These are phyloP conservation scores for Alternaria triticina DNA, from an alignment of 2,329 filamentous ascomycete genomes.

Conservation along the genomic window DNA sequence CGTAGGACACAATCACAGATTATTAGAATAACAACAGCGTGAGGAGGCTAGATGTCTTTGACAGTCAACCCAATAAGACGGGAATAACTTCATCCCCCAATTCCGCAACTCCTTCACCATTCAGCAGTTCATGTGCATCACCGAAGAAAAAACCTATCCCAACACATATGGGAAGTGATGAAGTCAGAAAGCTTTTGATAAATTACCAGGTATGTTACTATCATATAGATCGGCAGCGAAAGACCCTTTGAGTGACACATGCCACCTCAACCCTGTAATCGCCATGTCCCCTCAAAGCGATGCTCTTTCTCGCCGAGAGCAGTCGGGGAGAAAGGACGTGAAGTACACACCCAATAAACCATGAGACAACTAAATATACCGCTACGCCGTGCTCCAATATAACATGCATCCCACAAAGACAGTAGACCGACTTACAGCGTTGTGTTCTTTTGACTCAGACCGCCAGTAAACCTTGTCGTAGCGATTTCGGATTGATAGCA, in stretches of 20 bases:
- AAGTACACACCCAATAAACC: constrained; percentile 7
- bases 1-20: neutral
- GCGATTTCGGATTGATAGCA: neutral
- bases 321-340: neutral
- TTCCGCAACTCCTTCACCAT: neutral
- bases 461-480: neutral
- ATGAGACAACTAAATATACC: constrained; percentile 2
- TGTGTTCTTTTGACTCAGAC: neutral
- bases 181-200: constrained; percentile 11
- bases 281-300: neutral
- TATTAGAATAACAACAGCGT: neutral
- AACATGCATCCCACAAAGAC: constrained; percentile 12
- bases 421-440: neutral
- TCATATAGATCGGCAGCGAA: constrained; percentile 5
- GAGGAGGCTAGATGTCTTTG: neutral
- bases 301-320: neutral
- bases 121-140: neutral
- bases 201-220: constrained; percentile 14
- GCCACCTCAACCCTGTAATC: neutral
- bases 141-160: neutral
- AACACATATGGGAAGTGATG: neutral
- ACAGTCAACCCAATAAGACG: neutral
- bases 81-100: neutral
- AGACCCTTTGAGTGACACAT: neutral
- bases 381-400: constrained; percentile 16